A percentile compares a stretch with the other conserved stretches of the same genome.
phyloP scores from a whole-genome alignment of 805 yeast species.

The Ogataea wickerhamii region DNA sequence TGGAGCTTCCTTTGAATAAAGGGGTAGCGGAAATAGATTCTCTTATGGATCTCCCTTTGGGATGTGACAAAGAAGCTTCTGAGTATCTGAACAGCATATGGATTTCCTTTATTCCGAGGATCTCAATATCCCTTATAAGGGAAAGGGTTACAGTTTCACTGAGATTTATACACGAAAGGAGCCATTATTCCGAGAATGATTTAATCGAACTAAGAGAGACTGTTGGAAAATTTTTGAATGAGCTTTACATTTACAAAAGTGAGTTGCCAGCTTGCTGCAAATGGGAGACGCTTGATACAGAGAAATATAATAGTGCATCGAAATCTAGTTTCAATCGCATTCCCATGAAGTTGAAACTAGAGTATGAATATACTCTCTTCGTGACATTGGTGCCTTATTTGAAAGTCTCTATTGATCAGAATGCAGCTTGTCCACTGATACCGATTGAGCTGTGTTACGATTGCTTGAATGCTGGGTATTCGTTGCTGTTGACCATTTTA shows the following conservation, averaged over 20 bases:
- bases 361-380: background rate
- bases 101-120: slow-evolving; percentile 1
- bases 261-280: too few relatives aligned
- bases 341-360: background rate
- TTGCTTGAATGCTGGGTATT: background rate
- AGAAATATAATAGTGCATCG: too few relatives aligned
- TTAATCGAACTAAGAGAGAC: too few relatives aligned
- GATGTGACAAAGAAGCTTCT: slow-evolving; percentile 2
- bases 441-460: background rate
- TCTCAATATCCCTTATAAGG: background rate
- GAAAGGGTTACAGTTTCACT: background rate
- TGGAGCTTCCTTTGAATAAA: background rate
- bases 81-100: background rate
- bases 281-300: too few relatives aligned
- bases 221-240: background rate
- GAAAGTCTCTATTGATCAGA: background rate
- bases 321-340: too few relatives aligned
- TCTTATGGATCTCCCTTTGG: slow-evolving; percentile 1
- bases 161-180: background rate
- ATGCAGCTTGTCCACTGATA: too few relatives aligned
- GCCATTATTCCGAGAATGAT: too few relatives aligned
- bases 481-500: background rate
- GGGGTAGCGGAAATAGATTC: slow-evolving; percentile 1
- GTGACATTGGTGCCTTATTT: background rate
- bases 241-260: background rate